Evolutionary conservation across 495 filamentous ascomycete species (phyloP).

Genomic region (Poronia punctata): DNA sequence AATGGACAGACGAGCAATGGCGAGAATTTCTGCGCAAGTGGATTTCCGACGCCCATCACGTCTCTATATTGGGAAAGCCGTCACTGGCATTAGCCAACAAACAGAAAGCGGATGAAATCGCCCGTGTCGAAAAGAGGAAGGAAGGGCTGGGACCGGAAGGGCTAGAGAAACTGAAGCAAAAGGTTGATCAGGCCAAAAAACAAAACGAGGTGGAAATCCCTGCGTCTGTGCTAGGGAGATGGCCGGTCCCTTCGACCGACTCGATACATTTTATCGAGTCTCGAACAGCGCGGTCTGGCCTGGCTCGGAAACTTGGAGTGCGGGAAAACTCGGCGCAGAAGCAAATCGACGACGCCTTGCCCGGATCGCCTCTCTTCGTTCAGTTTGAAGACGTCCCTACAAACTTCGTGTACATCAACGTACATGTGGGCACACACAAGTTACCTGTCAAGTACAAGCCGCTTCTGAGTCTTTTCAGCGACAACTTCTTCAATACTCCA

Average conservation of each 20-base stretch:
- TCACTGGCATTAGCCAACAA: constrained; percentile 63
- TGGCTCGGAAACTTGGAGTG: constrained; percentile 62
- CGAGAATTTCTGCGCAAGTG: constrained; percentile 71
- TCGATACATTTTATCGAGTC: constrained; percentile 93
- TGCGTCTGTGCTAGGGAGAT: constrained; percentile 65
- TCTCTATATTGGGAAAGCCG: constrained; percentile 82
- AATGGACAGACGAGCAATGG: constrained; percentile 81
- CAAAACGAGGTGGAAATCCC: constrained; percentile 80
- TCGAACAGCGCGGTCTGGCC: constrained; percentile 74
- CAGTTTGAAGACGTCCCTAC: constrained; percentile 91
- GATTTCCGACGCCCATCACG: constrained; percentile 77
- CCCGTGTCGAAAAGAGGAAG: constrained; percentile 47
- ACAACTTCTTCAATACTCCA: constrained; percentile 91
- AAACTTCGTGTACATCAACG: constrained; percentile 76
- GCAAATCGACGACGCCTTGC: constrained; percentile 61
- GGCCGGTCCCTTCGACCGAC: constrained; percentile 72
- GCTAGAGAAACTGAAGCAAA: constrained; percentile 62
- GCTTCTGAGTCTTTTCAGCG: constrained; percentile 72
- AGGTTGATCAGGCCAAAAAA: constrained; percentile 70
- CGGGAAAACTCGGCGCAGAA: constrained; percentile 66
- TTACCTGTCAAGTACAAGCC: constrained; percentile 72
- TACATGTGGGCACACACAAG: constrained; percentile 69
- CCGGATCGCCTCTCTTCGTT: constrained; percentile 70
- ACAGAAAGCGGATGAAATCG: constrained; percentile 64
- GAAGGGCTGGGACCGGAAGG: constrained; percentile 44